Evolutionary conservation across 169 alveolate genomes (phyloP).

Genomic region (Miamiensis avidus): DNA sequence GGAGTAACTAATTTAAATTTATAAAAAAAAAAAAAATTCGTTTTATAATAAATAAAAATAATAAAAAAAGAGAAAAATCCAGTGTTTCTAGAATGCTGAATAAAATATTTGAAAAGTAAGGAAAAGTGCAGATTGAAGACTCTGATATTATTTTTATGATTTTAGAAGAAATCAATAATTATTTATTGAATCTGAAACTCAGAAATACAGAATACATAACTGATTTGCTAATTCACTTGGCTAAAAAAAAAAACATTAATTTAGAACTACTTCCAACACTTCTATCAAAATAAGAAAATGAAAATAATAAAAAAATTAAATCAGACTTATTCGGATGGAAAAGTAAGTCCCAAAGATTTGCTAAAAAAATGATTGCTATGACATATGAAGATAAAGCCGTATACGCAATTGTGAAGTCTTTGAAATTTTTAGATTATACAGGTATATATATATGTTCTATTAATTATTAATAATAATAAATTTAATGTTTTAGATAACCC

Average conservation of each 20-base stretch:
- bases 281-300: slow-evolving; percentile 33
- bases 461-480: background rate
- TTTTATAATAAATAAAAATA: background rate
- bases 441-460: background rate
- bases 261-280: slow-evolving; percentile 28
- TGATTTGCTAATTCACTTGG: slow-evolving; percentile 31
- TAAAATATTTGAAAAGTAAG: background rate
- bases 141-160: slow-evolving; percentile 24
- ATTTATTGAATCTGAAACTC: slow-evolving; percentile 14
- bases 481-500: slow-evolving; percentile 29
- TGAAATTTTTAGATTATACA: background rate
- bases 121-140: slow-evolving; percentile 21
- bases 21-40: background rate
- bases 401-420: background rate
- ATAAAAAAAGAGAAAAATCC: slow-evolving; percentile 13
- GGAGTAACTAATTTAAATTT: background rate
- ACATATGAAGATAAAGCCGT: slow-evolving; percentile 2
- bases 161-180: slow-evolving; percentile 37
- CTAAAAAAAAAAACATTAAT: slow-evolving; percentile 26
- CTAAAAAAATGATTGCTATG: slow-evolving; percentile 24
- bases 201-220: slow-evolving; percentile 19
- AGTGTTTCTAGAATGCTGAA: background rate
- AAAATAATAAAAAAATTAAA: slow-evolving; percentile 26
- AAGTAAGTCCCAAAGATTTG: background rate
- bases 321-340: slow-evolving; percentile 15